Percentiles rank a stretch among this genome's conserved stretches.
Evolutionary conservation across 768 basidiomycete species (phyloP).

Genomic region (Russula abietina): DNA sequence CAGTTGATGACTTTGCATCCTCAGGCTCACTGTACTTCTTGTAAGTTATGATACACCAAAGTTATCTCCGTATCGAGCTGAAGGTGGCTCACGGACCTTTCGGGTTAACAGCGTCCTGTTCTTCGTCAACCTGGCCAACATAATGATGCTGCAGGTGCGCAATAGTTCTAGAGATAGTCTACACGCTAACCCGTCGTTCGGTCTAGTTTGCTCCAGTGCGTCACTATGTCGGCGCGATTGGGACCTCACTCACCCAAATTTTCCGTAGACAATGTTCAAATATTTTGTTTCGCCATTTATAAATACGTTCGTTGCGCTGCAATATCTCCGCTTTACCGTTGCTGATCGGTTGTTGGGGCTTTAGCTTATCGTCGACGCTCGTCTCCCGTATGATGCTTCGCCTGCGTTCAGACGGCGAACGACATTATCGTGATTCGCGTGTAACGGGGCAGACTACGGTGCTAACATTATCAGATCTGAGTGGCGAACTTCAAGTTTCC

Average conservation of each 20-base stretch:
- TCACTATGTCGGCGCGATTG: neutral
- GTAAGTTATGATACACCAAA: neutral
- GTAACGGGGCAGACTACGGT: neutral
- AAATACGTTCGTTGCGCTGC: neutral
- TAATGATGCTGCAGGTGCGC: neutral
- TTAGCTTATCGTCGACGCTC: neutral
- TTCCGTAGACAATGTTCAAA: neutral
- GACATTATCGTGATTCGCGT: neutral
- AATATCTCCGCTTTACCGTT: neutral
- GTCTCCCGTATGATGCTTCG: neutral
- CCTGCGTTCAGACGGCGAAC: neutral
- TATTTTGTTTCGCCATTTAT: neutral
- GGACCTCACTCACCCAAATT: neutral
- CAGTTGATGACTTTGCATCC: neutral
- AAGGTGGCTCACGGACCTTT: neutral
- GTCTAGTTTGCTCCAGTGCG: neutral
- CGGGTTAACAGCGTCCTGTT: neutral
- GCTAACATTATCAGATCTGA: neutral
- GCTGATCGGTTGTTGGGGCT: neutral
- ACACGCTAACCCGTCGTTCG: neutral
- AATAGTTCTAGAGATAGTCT: neutral
- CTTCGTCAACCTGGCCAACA: neutral
- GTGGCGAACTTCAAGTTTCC: neutral
- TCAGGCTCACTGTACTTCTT: neutral
- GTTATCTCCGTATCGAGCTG: neutral